Conservation (phyloP, 805 yeast genomes). For the Metschnikowia bowlesiae region DNA sequence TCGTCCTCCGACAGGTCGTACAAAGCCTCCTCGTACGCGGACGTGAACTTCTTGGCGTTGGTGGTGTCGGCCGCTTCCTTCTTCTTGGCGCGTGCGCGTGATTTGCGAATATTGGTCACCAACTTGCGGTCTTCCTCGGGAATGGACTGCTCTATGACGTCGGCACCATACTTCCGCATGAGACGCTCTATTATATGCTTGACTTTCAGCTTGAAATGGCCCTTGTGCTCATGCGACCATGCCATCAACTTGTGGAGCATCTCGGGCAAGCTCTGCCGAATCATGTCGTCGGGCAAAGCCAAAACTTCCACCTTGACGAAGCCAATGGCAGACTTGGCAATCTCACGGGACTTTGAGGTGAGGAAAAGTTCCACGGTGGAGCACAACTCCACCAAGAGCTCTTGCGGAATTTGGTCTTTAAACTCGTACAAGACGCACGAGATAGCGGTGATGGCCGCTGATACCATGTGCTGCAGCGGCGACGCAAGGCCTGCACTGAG, state of each 20-base stretch:
- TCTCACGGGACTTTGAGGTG: constrained; percentile 87
- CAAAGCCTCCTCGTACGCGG: constrained; percentile 90
- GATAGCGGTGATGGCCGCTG: constrained; percentile 86
- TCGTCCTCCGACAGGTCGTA: constrained; percentile 58
- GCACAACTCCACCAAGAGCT: constrained; percentile 65
- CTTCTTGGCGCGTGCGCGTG: constrained; percentile 79
- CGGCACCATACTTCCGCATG: constrained; percentile 86
- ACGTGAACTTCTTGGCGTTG: constrained; percentile 57
- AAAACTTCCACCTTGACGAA: constrained; percentile 87
- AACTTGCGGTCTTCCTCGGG: constrained; percentile 89
- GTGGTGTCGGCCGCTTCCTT: constrained; percentile 46
- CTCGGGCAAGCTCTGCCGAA: constrained; percentile 60
- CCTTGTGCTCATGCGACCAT: constrained; percentile 95
- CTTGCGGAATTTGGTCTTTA: constrained; percentile 56
- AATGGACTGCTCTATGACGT: constrained; percentile 71
- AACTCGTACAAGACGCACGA: constrained; percentile 86
- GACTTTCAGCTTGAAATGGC: constrained; percentile 89
- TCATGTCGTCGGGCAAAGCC: constrained; percentile 72
- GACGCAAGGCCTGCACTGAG: constrained; percentile 96
- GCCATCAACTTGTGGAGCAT: constrained; percentile 70
- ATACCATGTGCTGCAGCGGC: constrained; percentile 89
- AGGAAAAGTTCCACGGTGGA: constrained; percentile 86
- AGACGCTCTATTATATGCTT: constrained; percentile 90
- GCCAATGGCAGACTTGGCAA: constrained; percentile 91
- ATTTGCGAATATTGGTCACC: constrained; percentile 78